Percentiles rank a stretch among this genome's conserved stretches.
These are phyloP conservation scores for Acanthamoeba healyi DNA, from an alignment of 208 protist species.

Conservation along the genomic window DNA sequence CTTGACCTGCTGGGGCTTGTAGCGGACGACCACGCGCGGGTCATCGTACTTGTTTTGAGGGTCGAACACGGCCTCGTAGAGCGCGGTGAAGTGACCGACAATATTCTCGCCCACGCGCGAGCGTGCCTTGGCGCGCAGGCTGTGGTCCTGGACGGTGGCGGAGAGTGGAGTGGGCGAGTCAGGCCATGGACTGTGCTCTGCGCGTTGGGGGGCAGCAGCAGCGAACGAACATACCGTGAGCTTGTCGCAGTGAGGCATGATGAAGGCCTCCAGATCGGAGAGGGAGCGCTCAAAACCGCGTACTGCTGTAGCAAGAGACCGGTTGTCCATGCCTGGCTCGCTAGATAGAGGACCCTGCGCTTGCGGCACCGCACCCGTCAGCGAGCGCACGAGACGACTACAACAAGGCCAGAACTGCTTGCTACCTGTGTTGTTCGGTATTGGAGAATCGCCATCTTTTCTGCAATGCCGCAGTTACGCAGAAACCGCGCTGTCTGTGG, in stretches of 20 bases:
- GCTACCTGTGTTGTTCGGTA: conserved; percentile 3
- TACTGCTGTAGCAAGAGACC: conserved; percentile 56
- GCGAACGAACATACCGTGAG: not conserved
- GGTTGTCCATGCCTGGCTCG: conserved; percentile 73
- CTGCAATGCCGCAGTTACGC: conserved; percentile 44
- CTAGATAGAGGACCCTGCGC: conserved; percentile 53
- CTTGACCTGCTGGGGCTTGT: conserved; percentile 81
- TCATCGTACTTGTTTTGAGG: conserved; percentile 81
- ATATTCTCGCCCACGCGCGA: conserved; percentile 72
- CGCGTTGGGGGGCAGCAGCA: not conserved
- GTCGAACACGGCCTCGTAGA: conserved; percentile 73
- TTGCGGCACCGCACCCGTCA: not conserved
- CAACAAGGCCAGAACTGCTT: not conserved
- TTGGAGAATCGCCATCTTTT: conserved; percentile 77
- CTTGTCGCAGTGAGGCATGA: conserved; percentile 77
- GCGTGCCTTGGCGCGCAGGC: conserved; percentile 15
- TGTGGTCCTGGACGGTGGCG: not conserved
- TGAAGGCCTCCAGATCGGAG: conserved; percentile 64
- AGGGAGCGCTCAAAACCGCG: conserved; percentile 77
- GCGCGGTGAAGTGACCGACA: conserved; percentile 40
- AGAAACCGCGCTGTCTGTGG: conserved; percentile 74
- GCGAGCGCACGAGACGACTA: not conserved
- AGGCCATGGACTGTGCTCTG: too few species aligned
- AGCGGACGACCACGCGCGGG: conserved; percentile 70
- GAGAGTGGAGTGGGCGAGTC: too few species aligned